Evolutionary conservation across 805 yeast species (phyloP).

Genomic region (Cyberlindnera mycetangii): DNA sequence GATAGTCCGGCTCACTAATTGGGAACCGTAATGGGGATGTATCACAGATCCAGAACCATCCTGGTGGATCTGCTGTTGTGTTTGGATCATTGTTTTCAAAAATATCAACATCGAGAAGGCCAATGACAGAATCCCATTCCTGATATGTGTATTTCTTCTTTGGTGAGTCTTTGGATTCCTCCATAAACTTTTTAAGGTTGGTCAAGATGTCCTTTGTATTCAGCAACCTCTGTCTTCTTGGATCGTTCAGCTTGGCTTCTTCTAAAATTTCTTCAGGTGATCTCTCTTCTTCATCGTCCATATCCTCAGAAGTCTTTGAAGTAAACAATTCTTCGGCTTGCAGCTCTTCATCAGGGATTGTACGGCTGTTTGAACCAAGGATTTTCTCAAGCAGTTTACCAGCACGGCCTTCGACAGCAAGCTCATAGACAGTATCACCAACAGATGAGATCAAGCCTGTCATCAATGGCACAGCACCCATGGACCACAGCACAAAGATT

Average conservation of each 20-base stretch:
- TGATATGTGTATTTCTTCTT: conserved; percentile 42
- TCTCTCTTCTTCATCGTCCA: conserved; percentile 16
- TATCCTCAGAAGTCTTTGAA: conserved; percentile 1
- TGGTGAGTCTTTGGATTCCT: conserved; percentile 16
- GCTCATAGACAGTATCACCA: conserved; percentile 54
- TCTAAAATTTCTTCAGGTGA: conserved; percentile 17
- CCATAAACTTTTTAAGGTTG: conserved; percentile 16
- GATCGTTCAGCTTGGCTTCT: conserved; percentile 4
- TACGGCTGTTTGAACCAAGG: conserved; percentile 4
- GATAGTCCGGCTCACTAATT: conserved; percentile 62
- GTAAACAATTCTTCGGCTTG: not conserved
- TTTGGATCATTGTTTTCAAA: conserved; percentile 13
- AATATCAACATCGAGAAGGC: conserved; percentile 31
- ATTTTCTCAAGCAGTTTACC: conserved; percentile 5
- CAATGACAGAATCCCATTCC: conserved; percentile 48
- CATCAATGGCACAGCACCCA: conserved; percentile 84
- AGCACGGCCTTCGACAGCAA: conserved; percentile 23
- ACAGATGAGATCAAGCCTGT: conserved; percentile 71
- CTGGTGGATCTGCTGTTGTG: not conserved
- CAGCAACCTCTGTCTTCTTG: conserved; percentile 2
- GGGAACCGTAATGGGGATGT: conserved; percentile 70
- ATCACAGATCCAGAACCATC: conserved; percentile 61
- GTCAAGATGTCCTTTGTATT: conserved; percentile 20
- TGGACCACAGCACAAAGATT: conserved; percentile 76
- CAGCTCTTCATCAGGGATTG: conserved; percentile 1